Percentiles rank a stretch among this genome's conserved stretches.
These are phyloP conservation scores for Clonostachys byssicola DNA, from an alignment of 2,329 filamentous ascomycete species.

Conservation along the genomic window DNA sequence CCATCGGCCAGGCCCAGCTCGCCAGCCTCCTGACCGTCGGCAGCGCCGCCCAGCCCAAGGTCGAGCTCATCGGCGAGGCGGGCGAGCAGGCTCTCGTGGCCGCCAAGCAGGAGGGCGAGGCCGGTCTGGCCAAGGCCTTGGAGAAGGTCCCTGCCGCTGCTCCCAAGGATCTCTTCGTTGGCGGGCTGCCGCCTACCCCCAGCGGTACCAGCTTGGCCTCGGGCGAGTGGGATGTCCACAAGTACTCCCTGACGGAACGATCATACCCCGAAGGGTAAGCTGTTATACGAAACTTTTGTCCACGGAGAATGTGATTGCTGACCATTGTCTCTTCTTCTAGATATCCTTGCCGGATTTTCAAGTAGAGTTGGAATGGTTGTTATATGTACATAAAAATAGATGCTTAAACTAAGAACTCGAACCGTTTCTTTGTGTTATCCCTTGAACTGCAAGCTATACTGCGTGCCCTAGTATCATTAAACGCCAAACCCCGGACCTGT, in stretches of 20 bases:
- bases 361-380: slow-evolving; percentile 25
- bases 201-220: slow-evolving; percentile 57
- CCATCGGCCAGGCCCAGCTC: slow-evolving; percentile 78
- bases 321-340: slow-evolving; percentile 25
- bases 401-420: no score
- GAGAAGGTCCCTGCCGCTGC: slow-evolving; percentile 55
- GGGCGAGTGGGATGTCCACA: slow-evolving; percentile 61
- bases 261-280: slow-evolving; percentile 69
- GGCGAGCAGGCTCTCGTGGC: slow-evolving; percentile 65
- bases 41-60: slow-evolving; percentile 74
- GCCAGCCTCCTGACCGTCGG: slow-evolving; percentile 83
- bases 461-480: background rate
- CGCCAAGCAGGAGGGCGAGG: slow-evolving; percentile 69
- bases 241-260: slow-evolving; percentile 62
- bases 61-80: slow-evolving; percentile 68
- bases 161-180: slow-evolving; percentile 59
- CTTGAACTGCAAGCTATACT: background rate
- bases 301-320: slow-evolving; percentile 13
- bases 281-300: background rate
- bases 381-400: no score
- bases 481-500: background rate
- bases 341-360: slow-evolving; percentile 62
- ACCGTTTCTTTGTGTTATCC: no score
- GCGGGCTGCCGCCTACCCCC: slow-evolving; percentile 84
- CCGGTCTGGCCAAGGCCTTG: slow-evolving; percentile 69